These are phyloP conservation scores for Salvia miltiorrhiza DNA, from an alignment of 257 asterid species.

Conservation along the genomic window DNA sequence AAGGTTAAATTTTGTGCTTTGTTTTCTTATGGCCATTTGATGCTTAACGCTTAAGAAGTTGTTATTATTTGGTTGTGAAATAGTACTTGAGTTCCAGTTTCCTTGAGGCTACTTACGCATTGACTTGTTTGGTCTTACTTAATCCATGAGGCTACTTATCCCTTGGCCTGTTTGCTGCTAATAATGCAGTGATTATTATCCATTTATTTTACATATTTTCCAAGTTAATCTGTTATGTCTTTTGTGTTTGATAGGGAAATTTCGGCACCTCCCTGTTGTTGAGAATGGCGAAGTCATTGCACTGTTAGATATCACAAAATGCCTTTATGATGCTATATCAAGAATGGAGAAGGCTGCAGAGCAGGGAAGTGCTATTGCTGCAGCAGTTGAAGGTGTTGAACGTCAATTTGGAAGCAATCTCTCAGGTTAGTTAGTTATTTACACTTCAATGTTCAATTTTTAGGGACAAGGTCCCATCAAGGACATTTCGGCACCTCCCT, in stretches of 20 bases:
- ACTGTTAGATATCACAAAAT: conserved; percentile 82
- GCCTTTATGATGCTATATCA: conserved; percentile 95
- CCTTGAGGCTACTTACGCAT: conserved; percentile 1
- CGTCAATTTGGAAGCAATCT: conserved; percentile 85
- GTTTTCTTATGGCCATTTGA: not conserved
- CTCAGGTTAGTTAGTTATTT: conserved; percentile 60
- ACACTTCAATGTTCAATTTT: conserved; percentile 7
- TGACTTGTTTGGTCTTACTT: not conserved
- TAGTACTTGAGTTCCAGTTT: not conserved
- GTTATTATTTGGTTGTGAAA: conserved; percentile 14
- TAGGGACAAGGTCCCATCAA: not conserved
- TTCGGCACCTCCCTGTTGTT: conserved; percentile 97
- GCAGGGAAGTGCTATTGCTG: conserved; percentile 97
- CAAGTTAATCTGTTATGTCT: not conserved
- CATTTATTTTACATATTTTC: not conserved
- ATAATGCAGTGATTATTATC: not conserved
- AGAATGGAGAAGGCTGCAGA: conserved; percentile 99
- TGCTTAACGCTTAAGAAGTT: not conserved
- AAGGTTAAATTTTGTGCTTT: conserved; percentile 47
- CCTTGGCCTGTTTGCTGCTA: not conserved
- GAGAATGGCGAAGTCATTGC: conserved; percentile 99
- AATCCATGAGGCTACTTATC: not conserved
- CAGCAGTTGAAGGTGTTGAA: conserved; percentile 98
- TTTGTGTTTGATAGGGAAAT: conserved; percentile 56
- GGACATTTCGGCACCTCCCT: not conserved